A percentile compares a stretch with the other conserved stretches of the same genome.
phyloP scores from a whole-genome alignment of 495 filamentous ascomycete genomes.

The Pyronema domesticum region DNA sequence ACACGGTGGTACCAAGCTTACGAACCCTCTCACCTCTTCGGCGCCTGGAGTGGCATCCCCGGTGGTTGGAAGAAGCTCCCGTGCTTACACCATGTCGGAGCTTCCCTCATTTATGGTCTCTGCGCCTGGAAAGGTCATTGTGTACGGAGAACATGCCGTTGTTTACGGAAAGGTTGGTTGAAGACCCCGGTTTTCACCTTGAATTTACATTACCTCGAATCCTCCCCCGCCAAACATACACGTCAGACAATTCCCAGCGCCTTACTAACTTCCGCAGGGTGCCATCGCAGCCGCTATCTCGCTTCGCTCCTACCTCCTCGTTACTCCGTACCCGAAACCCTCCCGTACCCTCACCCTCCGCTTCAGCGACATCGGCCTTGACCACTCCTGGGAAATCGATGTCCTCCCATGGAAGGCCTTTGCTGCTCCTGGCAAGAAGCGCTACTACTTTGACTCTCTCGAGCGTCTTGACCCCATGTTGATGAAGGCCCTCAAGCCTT shows the following conservation, averaged over 20 bases:
- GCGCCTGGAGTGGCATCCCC: not conserved
- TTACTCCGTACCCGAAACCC: slow-evolving; percentile 76
- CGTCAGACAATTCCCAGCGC: not conserved
- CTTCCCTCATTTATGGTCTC: slow-evolving; percentile 93
- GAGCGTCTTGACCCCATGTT: slow-evolving; percentile 70
- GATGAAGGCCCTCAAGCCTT: slow-evolving; percentile 55
- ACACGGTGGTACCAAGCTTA: slow-evolving; percentile 5
- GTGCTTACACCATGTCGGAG: slow-evolving; percentile 20
- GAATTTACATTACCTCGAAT: slow-evolving; percentile 1
- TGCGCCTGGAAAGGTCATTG: slow-evolving; percentile 91
- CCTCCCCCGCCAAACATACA: too few relatives aligned
- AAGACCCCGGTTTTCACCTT: not conserved
- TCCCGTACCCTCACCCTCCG: slow-evolving; percentile 64
- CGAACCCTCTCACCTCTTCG: not conserved
- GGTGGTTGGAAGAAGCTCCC: slow-evolving; percentile 14
- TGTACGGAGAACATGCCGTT: slow-evolving; percentile 91
- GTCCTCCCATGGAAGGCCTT: slow-evolving; percentile 71
- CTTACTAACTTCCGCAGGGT: slow-evolving; percentile 32
- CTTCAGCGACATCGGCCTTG: slow-evolving; percentile 71
- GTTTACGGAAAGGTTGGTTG: slow-evolving; percentile 68
- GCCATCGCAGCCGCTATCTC: slow-evolving; percentile 90
- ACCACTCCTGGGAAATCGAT: slow-evolving; percentile 85
- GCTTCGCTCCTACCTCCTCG: slow-evolving; percentile 83
- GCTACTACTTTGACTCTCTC: slow-evolving; percentile 77
- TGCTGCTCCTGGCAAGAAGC: slow-evolving; percentile 63